Evolutionary conservation across 1,284 basidiomycete genomes (phyloP).

Genomic region (Malassezia japonica): DNA sequence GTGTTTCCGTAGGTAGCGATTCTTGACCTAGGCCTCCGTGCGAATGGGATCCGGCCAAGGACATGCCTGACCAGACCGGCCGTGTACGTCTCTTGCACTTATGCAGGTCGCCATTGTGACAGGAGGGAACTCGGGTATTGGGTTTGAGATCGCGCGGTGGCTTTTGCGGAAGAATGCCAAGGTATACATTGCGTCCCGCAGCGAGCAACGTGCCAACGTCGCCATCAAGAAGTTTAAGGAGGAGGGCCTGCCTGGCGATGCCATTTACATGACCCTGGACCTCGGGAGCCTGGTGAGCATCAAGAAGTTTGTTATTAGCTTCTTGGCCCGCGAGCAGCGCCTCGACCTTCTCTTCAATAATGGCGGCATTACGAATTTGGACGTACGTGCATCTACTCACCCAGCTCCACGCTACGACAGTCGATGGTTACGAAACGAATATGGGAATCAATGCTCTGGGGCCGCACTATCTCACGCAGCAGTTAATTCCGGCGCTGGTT

Average conservation of each 20-base stretch:
- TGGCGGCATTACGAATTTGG: constrained; percentile 22
- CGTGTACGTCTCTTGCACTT: too few species aligned
- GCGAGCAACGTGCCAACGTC: constrained; percentile 5
- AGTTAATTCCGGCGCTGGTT: constrained; percentile 21
- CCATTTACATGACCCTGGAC: constrained; percentile 25
- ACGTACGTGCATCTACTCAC: too few species aligned
- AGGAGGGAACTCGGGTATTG: constrained; percentile 36
- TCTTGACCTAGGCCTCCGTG: too few species aligned
- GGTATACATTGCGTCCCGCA: constrained; percentile 25
- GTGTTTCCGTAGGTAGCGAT: constrained; percentile 3
- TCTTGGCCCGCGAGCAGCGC: constrained; percentile 14
- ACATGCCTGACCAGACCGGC: neutral
- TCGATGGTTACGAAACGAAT: constrained; percentile 31
- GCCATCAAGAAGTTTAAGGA: constrained; percentile 10
- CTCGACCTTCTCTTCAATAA: constrained; percentile 30
- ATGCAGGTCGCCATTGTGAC: constrained; percentile 28
- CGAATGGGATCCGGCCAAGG: too few species aligned
- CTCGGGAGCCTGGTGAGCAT: constrained; percentile 22
- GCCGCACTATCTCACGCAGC: constrained; percentile 24
- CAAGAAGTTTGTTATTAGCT: constrained; percentile 17
- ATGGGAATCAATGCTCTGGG: constrained; percentile 30
- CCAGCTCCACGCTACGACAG: constrained; percentile 17
- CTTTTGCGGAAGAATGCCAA: constrained; percentile 28
- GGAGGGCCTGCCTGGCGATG: constrained; percentile 1
- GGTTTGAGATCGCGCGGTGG: constrained; percentile 27